Evolutionary conservation across 2,329 filamentous ascomycete genomes (phyloP).

Genomic region (Monilinia vaccinii-corymbosi): DNA sequence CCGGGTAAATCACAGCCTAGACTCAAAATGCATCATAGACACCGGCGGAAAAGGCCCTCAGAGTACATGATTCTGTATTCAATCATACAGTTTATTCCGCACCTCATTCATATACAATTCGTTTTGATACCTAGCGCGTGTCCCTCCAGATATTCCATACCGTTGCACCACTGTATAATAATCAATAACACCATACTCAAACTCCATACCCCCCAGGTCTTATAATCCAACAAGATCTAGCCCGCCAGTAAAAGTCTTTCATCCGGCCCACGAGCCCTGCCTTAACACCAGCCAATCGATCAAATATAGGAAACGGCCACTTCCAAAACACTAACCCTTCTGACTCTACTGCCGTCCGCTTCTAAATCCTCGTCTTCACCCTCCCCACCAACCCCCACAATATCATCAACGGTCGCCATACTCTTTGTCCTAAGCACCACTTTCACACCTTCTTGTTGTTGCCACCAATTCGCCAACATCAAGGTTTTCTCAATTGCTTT

Average conservation of each 20-base stretch:
- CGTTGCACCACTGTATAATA: neutral
- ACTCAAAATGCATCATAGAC: neutral
- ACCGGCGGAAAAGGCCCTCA: neutral
- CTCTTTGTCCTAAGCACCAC: constrained; percentile 26
- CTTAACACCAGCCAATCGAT: neutral
- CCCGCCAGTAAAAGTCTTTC: neutral
- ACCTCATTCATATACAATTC: neutral
- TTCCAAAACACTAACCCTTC: constrained; percentile 27
- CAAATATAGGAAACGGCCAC: constrained; percentile 19
- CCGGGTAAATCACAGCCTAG: neutral
- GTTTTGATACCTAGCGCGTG: neutral
- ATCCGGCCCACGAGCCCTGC: neutral
- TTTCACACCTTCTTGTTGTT: constrained; percentile 21
- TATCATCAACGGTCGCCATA: constrained; percentile 30
- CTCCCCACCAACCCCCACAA: constrained; percentile 17
- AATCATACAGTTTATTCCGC: neutral
- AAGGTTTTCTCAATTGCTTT: constrained; percentile 28
- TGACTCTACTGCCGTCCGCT: constrained; percentile 20
- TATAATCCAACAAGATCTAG: neutral
- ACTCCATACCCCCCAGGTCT: neutral
- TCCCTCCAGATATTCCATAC: neutral
- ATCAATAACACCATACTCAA: neutral
- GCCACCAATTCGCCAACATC: constrained; percentile 23
- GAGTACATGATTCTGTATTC: neutral
- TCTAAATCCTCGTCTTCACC: constrained; percentile 13